Base-by-base conservation (phyloP, 108 stramenopile genomes). In the Nitzschia sp. region DNA sequence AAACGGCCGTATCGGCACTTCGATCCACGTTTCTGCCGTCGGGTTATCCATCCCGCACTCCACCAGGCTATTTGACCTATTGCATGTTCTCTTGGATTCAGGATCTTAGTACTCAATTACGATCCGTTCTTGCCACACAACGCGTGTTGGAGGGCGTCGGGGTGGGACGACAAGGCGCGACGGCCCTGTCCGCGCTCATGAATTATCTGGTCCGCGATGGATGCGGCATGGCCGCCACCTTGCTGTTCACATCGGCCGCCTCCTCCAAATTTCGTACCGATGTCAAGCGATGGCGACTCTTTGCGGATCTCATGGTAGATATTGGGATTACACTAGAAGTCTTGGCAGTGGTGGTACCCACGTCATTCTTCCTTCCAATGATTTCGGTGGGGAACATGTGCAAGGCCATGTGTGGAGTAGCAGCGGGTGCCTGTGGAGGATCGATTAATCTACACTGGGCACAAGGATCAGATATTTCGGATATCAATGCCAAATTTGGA, bases 321-420 rank as follows among this genome's bases (percentile, higher is more conserved):
- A 66, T 94, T 56, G 92, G 92, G 0, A 90, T 94, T 36, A 94
- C 92, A 17, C 66, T 90, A 38, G 89, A 90, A 76, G 85, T 87
- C 26, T 48, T 79, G 54, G 92, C 92, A 3, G 64, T 69, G 23
- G 53, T 76, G 33, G 28, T 67, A 2, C 86, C 86, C 1, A 71
- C 33, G 21, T n/a, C 49, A 2, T 87, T 84, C 62, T 94, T 94
- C 76, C 62, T 94, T 38, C 88, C 88, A 9, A 62, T 82, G 57
- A 75, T 81, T 51, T 80, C 66, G 46, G 23, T 88, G n/a, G 92
- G 87, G 0, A 94, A 89, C 64, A 80, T 89, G 56, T 94, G 83
- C 76, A 91, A 94, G 59, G 87, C 92, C 1, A 66, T 91, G 11
- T 94, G 92, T 80, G 92, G 92, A 8, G 92, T 94, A 0, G 92